Evolutionary conservation across 179 eudicot genomes (phyloP), one percentile per base, ranked within the genome.

Genomic region (Amaranthus tricolor): DNA sequence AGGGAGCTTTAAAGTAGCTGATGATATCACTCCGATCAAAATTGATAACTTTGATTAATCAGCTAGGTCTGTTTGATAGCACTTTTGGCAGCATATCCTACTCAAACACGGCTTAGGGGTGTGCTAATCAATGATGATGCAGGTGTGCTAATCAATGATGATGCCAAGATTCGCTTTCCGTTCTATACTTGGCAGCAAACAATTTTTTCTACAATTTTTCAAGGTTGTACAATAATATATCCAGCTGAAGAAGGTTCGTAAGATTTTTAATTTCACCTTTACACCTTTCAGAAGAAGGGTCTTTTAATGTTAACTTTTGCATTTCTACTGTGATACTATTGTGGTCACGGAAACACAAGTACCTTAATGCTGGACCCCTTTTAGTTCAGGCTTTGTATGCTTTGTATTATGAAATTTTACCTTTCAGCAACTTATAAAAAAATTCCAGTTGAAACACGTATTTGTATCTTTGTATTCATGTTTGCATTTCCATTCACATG

Each of bases 41-140:
- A 86, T 95, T 63, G 99, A 95, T 55, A 95, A 95, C 84, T 89
- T 95, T 19, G 96, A 88, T 72, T 88, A 69, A 86, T 71, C 59
- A 55, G 73, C 67, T 62, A 62, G 62, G 62, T 77, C 13, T 59
- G 14, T 75, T 7, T 52, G 62, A 62, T 69, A 45, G 45, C 54
- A 24, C 47, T 71, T 55, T 17, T 44, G 21, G 47, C n/a, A 43
- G 69, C 14, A 21, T 55, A 58, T 51, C 21, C 50, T 20, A 63
- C 19, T 24, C 66, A 61, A 17, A 53, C 17, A 61, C 24, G 48
- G 73, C 61, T 13, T 40, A 40, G 1, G n/a, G n/a, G 10, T 10
- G 48, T 24, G 66, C 10, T 40, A 7, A n/a, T n/a, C n/a, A n/a
- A 24, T 62, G 48, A 14, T 40, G 48, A 31, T 12, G n/a, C n/a